These are phyloP conservation scores for Euphorbia schlechtendalii DNA, from an alignment of 441 rosid species.

Conservation along the genomic window DNA sequence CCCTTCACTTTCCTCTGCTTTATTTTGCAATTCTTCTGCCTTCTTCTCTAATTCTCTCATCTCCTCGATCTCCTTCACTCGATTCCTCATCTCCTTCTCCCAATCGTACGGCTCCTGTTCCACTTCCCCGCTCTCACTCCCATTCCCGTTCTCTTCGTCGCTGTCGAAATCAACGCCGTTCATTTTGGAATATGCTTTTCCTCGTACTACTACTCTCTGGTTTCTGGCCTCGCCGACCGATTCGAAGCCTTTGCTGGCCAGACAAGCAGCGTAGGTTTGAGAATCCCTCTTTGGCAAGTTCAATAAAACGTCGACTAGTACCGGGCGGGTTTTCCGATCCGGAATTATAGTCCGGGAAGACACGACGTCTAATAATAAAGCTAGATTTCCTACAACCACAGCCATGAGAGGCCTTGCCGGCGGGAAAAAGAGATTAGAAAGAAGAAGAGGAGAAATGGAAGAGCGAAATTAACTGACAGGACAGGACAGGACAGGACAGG, in stretches of 20 bases:
- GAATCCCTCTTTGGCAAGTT: conserved; percentile 48
- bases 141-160: conserved; percentile 61
- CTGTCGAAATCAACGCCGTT: conserved; percentile 40
- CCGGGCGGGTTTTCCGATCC: conserved; percentile 56
- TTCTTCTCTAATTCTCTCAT: conserved; percentile 74
- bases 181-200: conserved; percentile 24
- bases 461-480: conserved; percentile 11
- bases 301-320: conserved; percentile 40
- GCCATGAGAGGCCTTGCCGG: conserved; percentile 36
- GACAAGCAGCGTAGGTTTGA: conserved; percentile 32
- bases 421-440: neutral
- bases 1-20: conserved; percentile 35
- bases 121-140: conserved; percentile 23
- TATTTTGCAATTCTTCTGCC: conserved; percentile 75
- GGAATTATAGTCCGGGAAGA: conserved; percentile 38
- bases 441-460: conserved; percentile 8
- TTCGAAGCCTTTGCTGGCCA: conserved; percentile 21
- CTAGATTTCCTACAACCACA: conserved; percentile 60
- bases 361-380: conserved; percentile 46
- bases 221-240: conserved; percentile 18
- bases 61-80: conserved; percentile 63
- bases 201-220: conserved; percentile 21
- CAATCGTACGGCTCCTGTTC: conserved; percentile 42
- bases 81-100: conserved; percentile 67
- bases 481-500: neutral